These are phyloP conservation scores for Komagataella mondaviorum DNA, from an alignment of 805 yeast genomes.

Conservation along the genomic window DNA sequence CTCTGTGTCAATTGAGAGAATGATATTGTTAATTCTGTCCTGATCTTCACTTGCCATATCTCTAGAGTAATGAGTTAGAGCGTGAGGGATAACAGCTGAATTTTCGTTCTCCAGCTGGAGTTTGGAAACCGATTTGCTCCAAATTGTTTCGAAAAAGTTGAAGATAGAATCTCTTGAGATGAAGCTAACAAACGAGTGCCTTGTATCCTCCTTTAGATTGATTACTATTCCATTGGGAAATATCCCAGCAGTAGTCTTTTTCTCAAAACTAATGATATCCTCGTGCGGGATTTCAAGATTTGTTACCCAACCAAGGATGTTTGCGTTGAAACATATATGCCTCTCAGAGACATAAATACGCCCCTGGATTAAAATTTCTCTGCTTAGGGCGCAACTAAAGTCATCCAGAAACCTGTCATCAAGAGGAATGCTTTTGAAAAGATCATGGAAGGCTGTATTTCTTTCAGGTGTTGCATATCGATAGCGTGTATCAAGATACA, in stretches of 20 bases:
- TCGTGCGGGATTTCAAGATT: slow-evolving; percentile 56
- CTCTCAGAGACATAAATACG: slow-evolving; percentile 68
- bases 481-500: slow-evolving; percentile 41
- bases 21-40: slow-evolving; percentile 2
- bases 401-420: slow-evolving; percentile 74
- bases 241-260: slow-evolving; percentile 74
- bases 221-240: slow-evolving; percentile 82
- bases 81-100: background rate
- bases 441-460: slow-evolving; percentile 62
- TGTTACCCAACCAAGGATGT: slow-evolving; percentile 84
- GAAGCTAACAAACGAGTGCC: slow-evolving; percentile 79
- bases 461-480: slow-evolving; percentile 52
- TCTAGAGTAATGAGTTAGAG: background rate
- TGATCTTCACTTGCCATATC: background rate
- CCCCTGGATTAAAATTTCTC: slow-evolving; percentile 83
- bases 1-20: slow-evolving; percentile 11
- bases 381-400: slow-evolving; percentile 78
- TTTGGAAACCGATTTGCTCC: slow-evolving; percentile 36
- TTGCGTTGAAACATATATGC: slow-evolving; percentile 76
- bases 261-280: slow-evolving; percentile 65
- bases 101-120: background rate
- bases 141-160: slow-evolving; percentile 53
- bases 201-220: slow-evolving; percentile 40
- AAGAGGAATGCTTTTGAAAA: slow-evolving; percentile 54
- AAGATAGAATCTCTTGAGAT: slow-evolving; percentile 68